Base-by-base conservation (phyloP, 2,329 filamentous ascomycete genomes). In the Davidsoniella virescens region DNA sequence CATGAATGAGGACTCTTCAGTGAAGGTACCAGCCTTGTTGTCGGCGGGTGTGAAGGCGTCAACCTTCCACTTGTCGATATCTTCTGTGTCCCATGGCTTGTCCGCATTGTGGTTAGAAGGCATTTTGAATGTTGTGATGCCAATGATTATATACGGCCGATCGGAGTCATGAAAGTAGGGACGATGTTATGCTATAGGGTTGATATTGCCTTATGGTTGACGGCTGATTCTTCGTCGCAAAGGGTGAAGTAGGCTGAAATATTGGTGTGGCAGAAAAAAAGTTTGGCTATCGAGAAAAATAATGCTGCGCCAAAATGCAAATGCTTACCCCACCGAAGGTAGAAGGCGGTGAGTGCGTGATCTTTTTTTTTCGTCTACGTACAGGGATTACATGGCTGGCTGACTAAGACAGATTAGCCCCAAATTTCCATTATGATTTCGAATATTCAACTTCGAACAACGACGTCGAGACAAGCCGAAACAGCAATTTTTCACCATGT, bases 21-120 rank as follows among this genome's bases (percentile, higher is more conserved):
- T 75, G 63, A 98, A 94, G 17, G 84, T 82, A 56, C 92, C 92
- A 50, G 77, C 86, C 29, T 70, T 67, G 66, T 96, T 96, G 68
- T 96, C 84, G 57, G 84, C 79, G 45, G 85, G 76, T 40, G 79
- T 90, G 68, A 96, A 96, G 25, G 79, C 68, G 38, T 94, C 87
- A 59, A 88, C 70, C 78, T 87, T 90, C 87, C 87, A 96, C 65
- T 95, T 94, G 68, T 96, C 90, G 56, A 96, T 86, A 61, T 95
- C 92, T 55, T 94, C 88, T 51, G 88, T 94, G 61, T 95, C 88
- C 88, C 88, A 93, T 50, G 87, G 84, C 65, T 94, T 94, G 2
- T 93, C 86, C 57, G 77, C 82, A 55, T 94, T 84, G 67, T 94
- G 79, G 56, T 83, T 94, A 26, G 86, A 92, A 55, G 87, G 87